Base-by-base conservation (phyloP, 176 grass and related monocot species). In the Dendrocalamus sinicus region DNA sequence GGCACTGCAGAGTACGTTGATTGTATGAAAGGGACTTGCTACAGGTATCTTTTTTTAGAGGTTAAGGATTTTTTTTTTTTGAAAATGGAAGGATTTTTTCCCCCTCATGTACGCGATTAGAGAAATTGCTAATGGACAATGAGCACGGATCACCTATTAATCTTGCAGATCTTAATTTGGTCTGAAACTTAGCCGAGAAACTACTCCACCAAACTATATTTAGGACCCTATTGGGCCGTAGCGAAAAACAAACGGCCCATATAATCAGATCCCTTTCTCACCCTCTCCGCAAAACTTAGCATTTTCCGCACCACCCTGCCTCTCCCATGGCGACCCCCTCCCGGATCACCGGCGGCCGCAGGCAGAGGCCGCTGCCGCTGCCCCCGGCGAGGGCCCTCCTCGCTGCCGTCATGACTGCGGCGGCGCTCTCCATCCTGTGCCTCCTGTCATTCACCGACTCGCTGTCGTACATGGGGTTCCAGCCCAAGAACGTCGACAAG, bases 311-410 rank as follows among this genome's bases (percentile, higher is more conserved):
- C 86, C 61, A 76, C 84, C 79, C 6, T 35, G 17, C 58, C 61
- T 63, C 43, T 64, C 78, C 66, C 76, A 88, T 88, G 89, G 81
- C 89, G 89, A 85, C 71, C 89, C 81, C 77, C 12, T 68, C 41
- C 53, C 76, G 76, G 81, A 88, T 65, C 70, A 88, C 81, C 89
- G 73, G 76, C 78, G 81, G 75, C 67, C 68, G 85, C 80, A 51
- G 59, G 85, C 84, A 72, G 71, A 69, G 59, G 79, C 59, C 68
- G 30, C 80, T 87, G 68, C 80, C 80, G 60, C 80, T 83, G 2
- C 75, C 85, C 8, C 63, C 72, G 23, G 67, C 75, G 59, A 41
- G 59, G 58, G 59, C 74, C 22, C 48, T 90, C 59, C 59, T 90
- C n/a, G 81, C 80, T 7, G 83, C 80, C 9, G 80, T 77, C 1